A percentile compares a stretch with the other conserved stretches of the same genome.
Conservation (phyloP, 2,329 filamentous ascomycete genomes). For the Penicillium thymicola region DNA sequence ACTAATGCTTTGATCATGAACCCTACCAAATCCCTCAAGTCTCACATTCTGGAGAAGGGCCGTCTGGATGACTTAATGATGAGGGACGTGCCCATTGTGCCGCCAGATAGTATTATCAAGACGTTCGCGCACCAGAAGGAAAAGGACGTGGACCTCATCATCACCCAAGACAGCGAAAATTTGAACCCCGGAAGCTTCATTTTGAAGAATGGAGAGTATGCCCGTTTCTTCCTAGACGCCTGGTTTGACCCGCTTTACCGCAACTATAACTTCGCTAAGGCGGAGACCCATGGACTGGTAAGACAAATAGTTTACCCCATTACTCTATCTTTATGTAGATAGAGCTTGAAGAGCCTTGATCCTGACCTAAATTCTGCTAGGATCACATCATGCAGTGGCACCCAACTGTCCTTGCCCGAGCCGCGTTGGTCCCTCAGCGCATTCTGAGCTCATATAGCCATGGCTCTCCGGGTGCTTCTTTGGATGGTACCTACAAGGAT, state of each 20-base stretch:
- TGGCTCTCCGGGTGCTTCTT: slow-evolving; percentile 35
- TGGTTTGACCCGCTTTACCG: slow-evolving; percentile 96
- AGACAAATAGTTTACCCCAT: slow-evolving; percentile 28
- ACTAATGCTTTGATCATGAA: slow-evolving; percentile 88
- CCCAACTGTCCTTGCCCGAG: slow-evolving; percentile 84
- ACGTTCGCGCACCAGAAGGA: slow-evolving; percentile 81
- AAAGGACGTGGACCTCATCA: slow-evolving; percentile 72
- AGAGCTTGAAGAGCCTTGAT: background rate
- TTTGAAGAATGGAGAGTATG: slow-evolving; percentile 81
- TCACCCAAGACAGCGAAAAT: slow-evolving; percentile 81
- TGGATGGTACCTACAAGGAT: slow-evolving; percentile 67
- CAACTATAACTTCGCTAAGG: slow-evolving; percentile 94
- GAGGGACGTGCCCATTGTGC: slow-evolving; percentile 80
- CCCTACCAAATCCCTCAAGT: slow-evolving; percentile 64
- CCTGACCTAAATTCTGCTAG: slow-evolving; percentile 46
- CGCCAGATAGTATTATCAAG: slow-evolving; percentile 94
- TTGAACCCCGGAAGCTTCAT: slow-evolving; percentile 75
- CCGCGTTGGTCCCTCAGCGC: slow-evolving; percentile 85
- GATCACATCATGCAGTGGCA: slow-evolving; percentile 95
- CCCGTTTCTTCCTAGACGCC: slow-evolving; percentile 84
- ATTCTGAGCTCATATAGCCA: slow-evolving; percentile 74
- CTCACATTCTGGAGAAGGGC: slow-evolving; percentile 64
- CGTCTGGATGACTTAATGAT: slow-evolving; percentile 77
- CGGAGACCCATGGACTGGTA: slow-evolving; percentile 86
- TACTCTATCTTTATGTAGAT: background rate